Evolutionary conservation across 805 yeast genomes (phyloP).

Genomic region (Suhomyces kilbournensis): DNA sequence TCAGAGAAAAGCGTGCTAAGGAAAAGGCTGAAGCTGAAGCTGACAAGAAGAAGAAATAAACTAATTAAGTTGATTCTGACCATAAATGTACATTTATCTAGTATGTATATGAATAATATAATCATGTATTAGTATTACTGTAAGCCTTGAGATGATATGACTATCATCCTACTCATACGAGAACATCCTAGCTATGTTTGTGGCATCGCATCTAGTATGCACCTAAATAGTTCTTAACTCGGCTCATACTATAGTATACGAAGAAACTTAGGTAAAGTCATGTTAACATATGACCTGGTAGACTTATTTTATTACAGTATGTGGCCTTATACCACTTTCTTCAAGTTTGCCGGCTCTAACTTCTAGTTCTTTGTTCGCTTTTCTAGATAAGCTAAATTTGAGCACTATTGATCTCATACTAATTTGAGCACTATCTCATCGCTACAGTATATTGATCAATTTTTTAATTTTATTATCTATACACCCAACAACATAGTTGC

Average conservation of each 20-base stretch:
- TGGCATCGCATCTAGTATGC: background rate
- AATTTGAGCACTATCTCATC: background rate
- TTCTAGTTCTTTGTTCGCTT: background rate
- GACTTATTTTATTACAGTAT: background rate
- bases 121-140: conserved; percentile 2
- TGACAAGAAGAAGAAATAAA: conserved; percentile 92
- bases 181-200: background rate
- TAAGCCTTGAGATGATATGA: background rate
- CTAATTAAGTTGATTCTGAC: conserved; percentile 4
- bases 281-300: background rate
- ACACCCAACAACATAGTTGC: background rate
- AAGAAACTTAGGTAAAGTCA: too few species aligned
- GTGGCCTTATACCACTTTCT: background rate
- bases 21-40: conserved; percentile 99
- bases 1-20: conserved; percentile 95
- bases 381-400: background rate
- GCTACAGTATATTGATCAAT: background rate
- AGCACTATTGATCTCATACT: background rate
- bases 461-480: background rate
- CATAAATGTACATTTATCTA: conserved; percentile 8
- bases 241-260: background rate
- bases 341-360: background rate
- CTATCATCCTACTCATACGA: background rate
- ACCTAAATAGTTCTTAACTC: background rate
- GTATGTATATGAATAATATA: conserved; percentile 5